Evolutionary conservation across 768 basidiomycete genomes (phyloP), one percentile per base, ranked within the genome.

Genomic region (Boletus sensibilis): DNA sequence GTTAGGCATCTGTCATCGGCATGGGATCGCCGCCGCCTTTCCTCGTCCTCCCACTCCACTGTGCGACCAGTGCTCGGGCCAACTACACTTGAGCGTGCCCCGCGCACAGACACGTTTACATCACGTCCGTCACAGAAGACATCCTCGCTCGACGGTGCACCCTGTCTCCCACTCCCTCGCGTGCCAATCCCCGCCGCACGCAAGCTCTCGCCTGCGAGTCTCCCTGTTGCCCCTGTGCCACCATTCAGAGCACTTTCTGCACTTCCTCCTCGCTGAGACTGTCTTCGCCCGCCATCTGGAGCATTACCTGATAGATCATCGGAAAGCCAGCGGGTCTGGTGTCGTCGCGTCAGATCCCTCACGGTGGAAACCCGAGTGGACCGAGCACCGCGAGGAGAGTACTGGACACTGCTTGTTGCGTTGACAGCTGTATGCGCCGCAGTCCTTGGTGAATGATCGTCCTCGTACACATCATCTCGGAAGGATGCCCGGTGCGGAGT

Each of bases 111-210:
- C n/a, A 56, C 54, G 27, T 45, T 62, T 12, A 42, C 29, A 44
- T 68, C 68, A 46, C 53, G 61, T 47, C 59, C 62, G 3, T 66
- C 64, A 16, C 40, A 62, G 48, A 80, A 80, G 6, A 75, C 70
- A 50, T 78, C 74, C 34, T 78, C 74, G 59, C 55, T 54, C 64
- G 66, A 53, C 5, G 55, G 35, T 69, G 67, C 52, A 55, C 66
- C 53, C 56, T 67, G 61, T 66, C 70, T 52, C 56, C 60, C 57
- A 70, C 63, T 61, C 25, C 60, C 65, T 45, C 70, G 68, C 71
- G 67, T 78, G 31, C 77, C 79, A 53, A 91, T 73, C 11, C 90
- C 90, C 0, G 89, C 88, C 0, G 88, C 87, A 46, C 85, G 78
- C 55, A 92, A 65, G 16, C 83, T 84, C 68, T 90, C 87, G 4